Percentiles rank a stretch among this genome's conserved stretches.
Conservation (phyloP, 2,329 filamentous ascomycete genomes). For the Fusarium pseudoanthophilum region DNA sequence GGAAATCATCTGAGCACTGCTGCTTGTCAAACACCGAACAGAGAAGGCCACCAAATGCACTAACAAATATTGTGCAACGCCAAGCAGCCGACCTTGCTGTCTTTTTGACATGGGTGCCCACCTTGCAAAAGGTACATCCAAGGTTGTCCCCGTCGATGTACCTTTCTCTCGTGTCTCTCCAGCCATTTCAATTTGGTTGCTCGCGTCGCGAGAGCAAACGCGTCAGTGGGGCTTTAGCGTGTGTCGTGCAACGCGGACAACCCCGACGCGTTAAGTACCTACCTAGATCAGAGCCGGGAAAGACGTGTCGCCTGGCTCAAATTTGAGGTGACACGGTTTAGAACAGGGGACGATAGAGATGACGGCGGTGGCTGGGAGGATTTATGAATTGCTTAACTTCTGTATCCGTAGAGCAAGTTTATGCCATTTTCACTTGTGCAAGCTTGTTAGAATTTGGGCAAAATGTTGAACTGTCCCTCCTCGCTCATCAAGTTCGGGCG, state of each 20-base stretch:
- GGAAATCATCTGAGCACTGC: not conserved
- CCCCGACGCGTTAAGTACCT: not conserved
- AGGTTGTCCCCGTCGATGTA: not conserved
- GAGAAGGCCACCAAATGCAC: not conserved
- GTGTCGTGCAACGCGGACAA: not conserved
- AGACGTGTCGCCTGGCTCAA: not conserved
- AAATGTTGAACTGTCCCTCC: not conserved
- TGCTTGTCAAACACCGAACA: not conserved
- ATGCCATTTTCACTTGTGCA: not conserved
- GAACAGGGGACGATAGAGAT: not conserved
- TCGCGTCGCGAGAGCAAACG: not conserved
- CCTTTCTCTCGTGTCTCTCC: not conserved
- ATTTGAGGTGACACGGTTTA: not conserved
- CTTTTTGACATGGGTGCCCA: not conserved
- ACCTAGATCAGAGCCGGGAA: too few species aligned
- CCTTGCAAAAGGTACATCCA: not conserved
- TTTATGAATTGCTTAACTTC: accelerated
- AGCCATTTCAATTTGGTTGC: not conserved
- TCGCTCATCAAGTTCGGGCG: not conserved
- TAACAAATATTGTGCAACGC: not conserved
- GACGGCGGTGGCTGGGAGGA: not conserved
- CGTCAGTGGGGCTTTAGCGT: not conserved
- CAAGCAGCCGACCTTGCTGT: not conserved
- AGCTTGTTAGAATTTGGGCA: not conserved
- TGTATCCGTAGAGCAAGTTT: not conserved